Evolutionary conservation across 2,329 filamentous ascomycete genomes (phyloP), one percentile per base, ranked within the genome.

Genomic region (Phyllosticta citriasiana): DNA sequence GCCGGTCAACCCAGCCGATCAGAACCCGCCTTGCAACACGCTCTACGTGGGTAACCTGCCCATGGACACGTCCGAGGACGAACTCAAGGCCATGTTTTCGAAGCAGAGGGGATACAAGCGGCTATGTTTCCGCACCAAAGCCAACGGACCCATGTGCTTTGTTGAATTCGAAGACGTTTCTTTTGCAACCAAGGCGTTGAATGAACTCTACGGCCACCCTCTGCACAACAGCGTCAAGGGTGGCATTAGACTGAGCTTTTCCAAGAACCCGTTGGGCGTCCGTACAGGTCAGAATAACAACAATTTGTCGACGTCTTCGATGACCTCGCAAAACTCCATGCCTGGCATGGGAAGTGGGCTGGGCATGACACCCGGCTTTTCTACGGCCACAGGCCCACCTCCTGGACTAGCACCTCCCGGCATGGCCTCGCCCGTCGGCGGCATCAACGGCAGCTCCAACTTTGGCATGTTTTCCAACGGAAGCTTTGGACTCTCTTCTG

Each of bases 21-120:
- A 97, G 74, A 97, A 97, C 68, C 93, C 93, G 1, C 94, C 94
- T 0, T 97, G 94, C 81, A 97, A 99, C 71, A 99, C 94, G 0
- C 81, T 99, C 6, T 97, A 99, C 70, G 93, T 99, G 22, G 93
- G 94, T n/a, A 97, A 99, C 69, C 79, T 99, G 53, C 94, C 93
- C 0, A 84, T 92, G 61, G 89, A 96, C 71, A 95, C 92, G 0
- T 93, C 89, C 0, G 94, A 99, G 70, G 93, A 97, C 70, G 94
- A 97, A 73, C 82, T 99, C 61, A 97, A 97, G 76, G 85, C 88
- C 24, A 83, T 97, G 70, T 99, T 99, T 71, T 91, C 88, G 26
- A 93, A 92, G 75, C 90, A 95, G 73, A 87, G 92, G 55, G 94
- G 94, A 3, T 99, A 97, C 78, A 97, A 96, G 77, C 84, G 94